Base-by-base conservation (phyloP, 1,139 yeast genomes). In the Tardiomyces depauwii region DNA sequence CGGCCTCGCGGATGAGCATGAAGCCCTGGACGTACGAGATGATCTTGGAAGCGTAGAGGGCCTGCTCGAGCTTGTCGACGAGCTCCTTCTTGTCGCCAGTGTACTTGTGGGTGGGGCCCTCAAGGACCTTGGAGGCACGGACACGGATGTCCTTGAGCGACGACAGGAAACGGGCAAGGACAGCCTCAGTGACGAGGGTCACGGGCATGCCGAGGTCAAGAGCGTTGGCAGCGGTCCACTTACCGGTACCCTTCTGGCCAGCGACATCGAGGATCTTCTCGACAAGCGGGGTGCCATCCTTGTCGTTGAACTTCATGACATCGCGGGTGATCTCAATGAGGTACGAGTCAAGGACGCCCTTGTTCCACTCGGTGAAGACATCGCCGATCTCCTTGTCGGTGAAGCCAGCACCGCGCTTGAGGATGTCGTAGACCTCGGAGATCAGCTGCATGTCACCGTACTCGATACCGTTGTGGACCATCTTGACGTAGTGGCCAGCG, bases 361-460 rank as follows among this genome's bases (percentile, higher is more conserved):
- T 87, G 80, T 91, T 91, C 98, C 98, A 91, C 66, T 77, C 75
- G 59, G 81, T 75, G 61, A 91, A 88, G 51, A 91, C 96, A 55
- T 86, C 91, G 59, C 95, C 91, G 64, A 89, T 88, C 76, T 91
- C 98, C 69, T 82, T 80, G 75, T 87, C 82, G 58, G 83, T 65
- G 76, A 91, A 79, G 56, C 88, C 87, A 69, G 95, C 95, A 60
- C 86, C 82, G 70, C 96, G 82, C 79, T 87, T 89, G 82, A 91
- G 74, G 66, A 91, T 73, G 68, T 89, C 96, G 72, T 91, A 91
- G 56, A 96, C 96, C 75, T 91, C 98, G 72, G 91, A 81, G 67
- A 91, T 91, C 77, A 91, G 79, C 75, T 91, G 98, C 98, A 91
- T 91, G 73, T 91, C 98, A 80, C 98, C 98, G 71, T 91, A 91